phyloP scores from a whole-genome alignment of 169 alveolate species.

The Eimeria acervulina region DNA sequence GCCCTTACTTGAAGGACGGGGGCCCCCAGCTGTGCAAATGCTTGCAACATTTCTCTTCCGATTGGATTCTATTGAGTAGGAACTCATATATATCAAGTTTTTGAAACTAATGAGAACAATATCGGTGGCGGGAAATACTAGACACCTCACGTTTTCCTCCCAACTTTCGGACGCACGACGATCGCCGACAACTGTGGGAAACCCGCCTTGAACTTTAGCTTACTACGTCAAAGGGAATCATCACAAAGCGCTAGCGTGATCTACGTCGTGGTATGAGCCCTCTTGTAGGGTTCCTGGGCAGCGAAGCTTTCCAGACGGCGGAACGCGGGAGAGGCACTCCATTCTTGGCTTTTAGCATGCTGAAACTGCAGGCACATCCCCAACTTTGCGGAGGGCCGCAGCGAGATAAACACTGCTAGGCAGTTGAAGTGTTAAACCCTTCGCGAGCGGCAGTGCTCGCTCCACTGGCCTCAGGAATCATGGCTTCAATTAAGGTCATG shows the following conservation, averaged over 20 bases:
- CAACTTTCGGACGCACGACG: not conserved
- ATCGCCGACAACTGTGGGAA: not conserved
- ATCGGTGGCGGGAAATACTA: not conserved
- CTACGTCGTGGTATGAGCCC: not conserved
- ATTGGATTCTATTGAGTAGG: not conserved
- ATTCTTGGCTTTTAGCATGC: not conserved
- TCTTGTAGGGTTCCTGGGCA: not conserved
- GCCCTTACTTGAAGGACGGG: not conserved
- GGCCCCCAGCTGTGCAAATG: not conserved
- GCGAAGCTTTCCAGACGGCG: not conserved
- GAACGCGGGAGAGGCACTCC: not conserved
- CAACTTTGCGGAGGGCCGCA: not conserved
- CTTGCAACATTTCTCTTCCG: not conserved
- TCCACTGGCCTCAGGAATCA: not conserved
- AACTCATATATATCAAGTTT: not conserved
- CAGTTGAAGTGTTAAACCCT: not conserved
- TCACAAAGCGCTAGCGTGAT: not conserved
- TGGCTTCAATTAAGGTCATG: conserved; percentile 58
- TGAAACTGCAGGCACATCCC: not conserved
- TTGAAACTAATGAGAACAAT: not conserved
- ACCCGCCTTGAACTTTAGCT: not conserved
- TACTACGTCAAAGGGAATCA: not conserved
- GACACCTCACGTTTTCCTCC: not conserved
- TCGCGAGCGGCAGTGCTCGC: not conserved
- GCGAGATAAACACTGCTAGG: not conserved